phyloP scores from a whole-genome alignment of 768 basidiomycete genomes.

The Candolleomyces efflorescens region DNA sequence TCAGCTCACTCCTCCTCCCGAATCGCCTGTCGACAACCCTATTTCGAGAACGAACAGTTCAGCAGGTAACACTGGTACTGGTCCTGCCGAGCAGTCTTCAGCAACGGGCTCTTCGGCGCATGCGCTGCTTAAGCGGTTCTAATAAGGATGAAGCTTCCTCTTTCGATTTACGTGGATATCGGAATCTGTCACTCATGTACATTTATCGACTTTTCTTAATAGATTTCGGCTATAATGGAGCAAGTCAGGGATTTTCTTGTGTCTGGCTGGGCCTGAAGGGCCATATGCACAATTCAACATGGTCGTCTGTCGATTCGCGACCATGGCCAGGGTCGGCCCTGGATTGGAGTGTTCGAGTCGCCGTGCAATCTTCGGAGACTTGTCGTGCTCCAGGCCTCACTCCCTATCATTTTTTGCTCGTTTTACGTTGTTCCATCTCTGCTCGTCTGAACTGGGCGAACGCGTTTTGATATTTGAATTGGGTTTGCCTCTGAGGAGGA shows the following conservation, averaged over 20 bases:
- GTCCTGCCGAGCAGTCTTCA: background rate
- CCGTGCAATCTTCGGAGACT: background rate
- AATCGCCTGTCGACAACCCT: slow-evolving; percentile 23
- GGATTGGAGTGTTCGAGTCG: background rate
- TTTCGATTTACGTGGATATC: background rate
- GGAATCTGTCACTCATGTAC: slow-evolving; percentile 1
- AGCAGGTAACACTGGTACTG: background rate
- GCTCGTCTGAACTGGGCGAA: background rate
- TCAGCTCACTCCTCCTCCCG: slow-evolving; percentile 21
- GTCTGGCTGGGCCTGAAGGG: background rate
- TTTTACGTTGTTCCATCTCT: background rate
- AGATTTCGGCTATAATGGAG: background rate
- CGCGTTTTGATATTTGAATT: background rate
- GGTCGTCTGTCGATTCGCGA: background rate
- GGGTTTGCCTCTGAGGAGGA: no score
- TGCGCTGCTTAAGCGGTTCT: slow-evolving; percentile 36
- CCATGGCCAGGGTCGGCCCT: background rate
- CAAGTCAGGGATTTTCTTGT: background rate
- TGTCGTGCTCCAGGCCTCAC: background rate
- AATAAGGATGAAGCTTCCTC: slow-evolving; percentile 9
- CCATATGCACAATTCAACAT: background rate
- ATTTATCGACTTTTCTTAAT: background rate
- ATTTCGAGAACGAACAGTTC: background rate
- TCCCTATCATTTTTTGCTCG: background rate
- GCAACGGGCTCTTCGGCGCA: slow-evolving; percentile 28